A percentile compares a stretch with the other conserved stretches of the same genome.
Conservation (phyloP, 768 basidiomycete genomes). For the Cystofilobasidium bisporidii region DNA sequence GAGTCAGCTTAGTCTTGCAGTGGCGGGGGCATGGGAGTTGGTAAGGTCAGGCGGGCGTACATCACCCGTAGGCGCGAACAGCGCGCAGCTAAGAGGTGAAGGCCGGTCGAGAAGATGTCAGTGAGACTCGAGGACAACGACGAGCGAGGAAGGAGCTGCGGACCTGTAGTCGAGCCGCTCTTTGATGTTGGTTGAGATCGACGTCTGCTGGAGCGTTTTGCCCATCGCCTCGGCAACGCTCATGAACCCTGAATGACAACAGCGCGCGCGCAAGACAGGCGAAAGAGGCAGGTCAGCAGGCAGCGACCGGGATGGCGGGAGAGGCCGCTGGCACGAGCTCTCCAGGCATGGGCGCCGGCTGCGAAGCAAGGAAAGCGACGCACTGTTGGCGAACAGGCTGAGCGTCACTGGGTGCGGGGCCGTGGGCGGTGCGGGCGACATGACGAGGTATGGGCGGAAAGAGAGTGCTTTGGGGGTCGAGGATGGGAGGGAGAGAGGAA, state of each 20-base stretch:
- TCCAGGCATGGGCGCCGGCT: too few species aligned
- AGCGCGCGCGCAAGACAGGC: too few species aligned
- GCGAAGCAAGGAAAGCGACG: too few species aligned
- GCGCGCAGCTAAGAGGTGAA: conserved; percentile 33
- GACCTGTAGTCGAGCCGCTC: conserved; percentile 29
- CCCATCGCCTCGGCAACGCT: conserved; percentile 27
- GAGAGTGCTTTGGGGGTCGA: too few species aligned
- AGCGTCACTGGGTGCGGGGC: conserved; percentile 72
- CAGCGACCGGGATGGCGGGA: too few species aligned
- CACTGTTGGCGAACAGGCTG: conserved; percentile 81
- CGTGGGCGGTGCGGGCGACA: conserved; percentile 8
- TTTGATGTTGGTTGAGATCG: conserved; percentile 17
- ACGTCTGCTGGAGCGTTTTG: conserved; percentile 15
- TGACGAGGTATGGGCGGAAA: background rate
- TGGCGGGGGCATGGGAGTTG: too few species aligned
- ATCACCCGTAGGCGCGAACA: conserved; percentile 33
- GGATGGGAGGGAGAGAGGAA: too few species aligned
- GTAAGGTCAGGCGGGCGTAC: conserved; percentile 9
- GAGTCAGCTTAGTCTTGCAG: too few species aligned
- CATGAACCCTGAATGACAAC: conserved; percentile 7
- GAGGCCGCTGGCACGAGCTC: too few species aligned
- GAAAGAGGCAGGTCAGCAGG: background rate
- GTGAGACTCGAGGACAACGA: too few species aligned
- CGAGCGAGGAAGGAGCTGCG: too few species aligned
- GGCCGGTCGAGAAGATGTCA: too few species aligned